Conservation (phyloP, 1,284 basidiomycete genomes). For the Apiotrichum gamsii region DNA sequence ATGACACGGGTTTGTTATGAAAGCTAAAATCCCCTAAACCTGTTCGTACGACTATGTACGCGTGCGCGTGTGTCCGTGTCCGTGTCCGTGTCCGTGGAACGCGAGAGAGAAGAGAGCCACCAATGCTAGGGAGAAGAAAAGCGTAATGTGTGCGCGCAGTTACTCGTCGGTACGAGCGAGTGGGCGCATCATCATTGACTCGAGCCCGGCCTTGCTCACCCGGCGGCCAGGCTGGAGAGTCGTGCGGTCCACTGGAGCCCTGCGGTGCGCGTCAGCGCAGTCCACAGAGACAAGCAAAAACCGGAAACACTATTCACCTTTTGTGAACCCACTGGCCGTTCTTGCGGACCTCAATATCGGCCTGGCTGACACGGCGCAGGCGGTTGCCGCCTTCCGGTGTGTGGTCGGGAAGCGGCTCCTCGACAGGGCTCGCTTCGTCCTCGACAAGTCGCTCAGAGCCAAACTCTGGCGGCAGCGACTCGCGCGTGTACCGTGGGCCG, state of each 20-base stretch:
- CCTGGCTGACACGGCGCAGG: slow-evolving; percentile 55
- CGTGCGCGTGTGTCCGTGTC: too few relatives aligned
- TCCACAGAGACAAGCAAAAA: background rate
- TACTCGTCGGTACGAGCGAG: background rate
- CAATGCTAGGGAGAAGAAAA: background rate
- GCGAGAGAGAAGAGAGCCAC: background rate
- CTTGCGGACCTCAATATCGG: slow-evolving; percentile 64
- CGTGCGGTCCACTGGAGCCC: slow-evolving; percentile 72
- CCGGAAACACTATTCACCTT: slow-evolving; percentile 52
- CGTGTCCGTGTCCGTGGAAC: too few relatives aligned
- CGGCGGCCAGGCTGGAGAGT: slow-evolving; percentile 77
- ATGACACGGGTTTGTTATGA: too few relatives aligned
- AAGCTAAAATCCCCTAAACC: too few relatives aligned
- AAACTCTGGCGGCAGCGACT: slow-evolving; percentile 61
- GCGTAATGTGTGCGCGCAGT: background rate
- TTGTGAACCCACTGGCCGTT: slow-evolving; percentile 71
- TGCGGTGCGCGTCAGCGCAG: slow-evolving; percentile 9
- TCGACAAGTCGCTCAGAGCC: slow-evolving; percentile 6
- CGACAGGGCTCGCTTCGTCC: background rate
- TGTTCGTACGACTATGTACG: too few relatives aligned
- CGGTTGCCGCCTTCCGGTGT: slow-evolving; percentile 52
- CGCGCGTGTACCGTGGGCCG: slow-evolving; percentile 56
- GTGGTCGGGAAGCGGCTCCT: slow-evolving; percentile 5
- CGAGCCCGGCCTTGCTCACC: slow-evolving; percentile 82
- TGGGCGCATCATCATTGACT: slow-evolving; percentile 49